These are phyloP conservation scores for Gaeumannomyces sp. DNA, from an alignment of 2,329 filamentous ascomycete genomes.

Conservation along the genomic window DNA sequence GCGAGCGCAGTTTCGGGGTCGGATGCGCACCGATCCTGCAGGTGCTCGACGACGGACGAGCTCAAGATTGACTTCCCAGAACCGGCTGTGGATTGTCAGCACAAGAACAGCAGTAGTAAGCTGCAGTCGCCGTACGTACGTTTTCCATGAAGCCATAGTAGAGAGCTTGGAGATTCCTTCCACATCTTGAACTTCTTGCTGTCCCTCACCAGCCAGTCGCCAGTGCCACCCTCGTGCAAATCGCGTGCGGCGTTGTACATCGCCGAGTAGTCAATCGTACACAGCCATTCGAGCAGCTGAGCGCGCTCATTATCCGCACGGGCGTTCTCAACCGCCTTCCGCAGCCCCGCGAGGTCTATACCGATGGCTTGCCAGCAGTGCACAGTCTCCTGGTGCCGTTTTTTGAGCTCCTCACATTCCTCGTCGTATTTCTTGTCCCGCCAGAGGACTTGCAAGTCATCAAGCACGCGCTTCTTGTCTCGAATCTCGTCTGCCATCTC, in stretches of 20 bases:
- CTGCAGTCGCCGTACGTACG: not conserved
- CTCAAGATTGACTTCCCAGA: not conserved
- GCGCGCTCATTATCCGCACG: not conserved
- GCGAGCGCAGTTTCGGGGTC: constrained; percentile 12
- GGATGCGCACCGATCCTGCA: not conserved
- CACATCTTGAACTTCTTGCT: not conserved
- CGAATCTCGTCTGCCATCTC: not conserved
- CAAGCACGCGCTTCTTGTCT: not conserved
- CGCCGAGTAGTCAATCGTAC: not conserved
- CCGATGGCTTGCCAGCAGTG: not conserved
- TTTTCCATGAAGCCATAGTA: constrained; percentile 1
- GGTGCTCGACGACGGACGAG: not conserved
- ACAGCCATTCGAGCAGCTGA: not conserved
- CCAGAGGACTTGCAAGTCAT: not conserved
- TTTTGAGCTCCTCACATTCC: not conserved
- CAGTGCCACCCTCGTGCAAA: not conserved
- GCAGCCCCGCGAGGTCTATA: not conserved
- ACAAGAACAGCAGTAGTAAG: no score
- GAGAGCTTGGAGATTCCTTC: not conserved
- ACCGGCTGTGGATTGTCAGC: not conserved
- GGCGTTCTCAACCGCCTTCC: not conserved
- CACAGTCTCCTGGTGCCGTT: not conserved
- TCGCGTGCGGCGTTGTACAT: not conserved
- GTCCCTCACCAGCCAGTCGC: not conserved
- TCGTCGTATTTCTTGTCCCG: not conserved